Conservation (phyloP, 257 asterid species). For the Scutellaria galericulata region DNA sequence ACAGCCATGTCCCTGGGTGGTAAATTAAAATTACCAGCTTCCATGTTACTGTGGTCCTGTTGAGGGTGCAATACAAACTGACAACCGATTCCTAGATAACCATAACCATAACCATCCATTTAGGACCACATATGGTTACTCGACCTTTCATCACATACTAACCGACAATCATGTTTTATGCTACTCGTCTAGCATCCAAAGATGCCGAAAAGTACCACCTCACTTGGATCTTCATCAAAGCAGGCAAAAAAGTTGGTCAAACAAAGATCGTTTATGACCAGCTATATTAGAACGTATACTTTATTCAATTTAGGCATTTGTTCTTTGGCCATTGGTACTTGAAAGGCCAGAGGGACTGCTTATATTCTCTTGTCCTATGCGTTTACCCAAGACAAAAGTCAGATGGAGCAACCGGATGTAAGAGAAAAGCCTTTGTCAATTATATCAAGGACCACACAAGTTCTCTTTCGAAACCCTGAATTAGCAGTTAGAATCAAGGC, state of each 20-base stretch:
- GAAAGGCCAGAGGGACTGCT: slow-evolving; percentile 22
- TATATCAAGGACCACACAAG: slow-evolving; percentile 32
- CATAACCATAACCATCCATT: slow-evolving; percentile 28
- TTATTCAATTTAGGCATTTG: slow-evolving; percentile 32
- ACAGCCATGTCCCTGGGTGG: slow-evolving; percentile 10
- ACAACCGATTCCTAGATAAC: slow-evolving; percentile 36
- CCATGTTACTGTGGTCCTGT: slow-evolving; percentile 37
- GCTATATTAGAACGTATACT: slow-evolving; percentile 22
- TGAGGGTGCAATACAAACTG: slow-evolving; percentile 32
- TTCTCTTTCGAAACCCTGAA: slow-evolving; percentile 1
- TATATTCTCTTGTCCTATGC: slow-evolving; percentile 25
- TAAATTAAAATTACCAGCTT: slow-evolving; percentile 15
- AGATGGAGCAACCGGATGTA: slow-evolving; percentile 32
- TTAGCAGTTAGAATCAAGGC: slow-evolving; percentile 32
- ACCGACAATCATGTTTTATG: background rate
- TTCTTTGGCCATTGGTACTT: slow-evolving; percentile 34
- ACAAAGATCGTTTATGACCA: slow-evolving; percentile 30
- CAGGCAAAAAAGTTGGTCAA: slow-evolving; percentile 29
- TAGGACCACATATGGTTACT: slow-evolving; percentile 40
- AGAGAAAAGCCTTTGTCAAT: slow-evolving; percentile 25
- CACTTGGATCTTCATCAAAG: slow-evolving; percentile 20
- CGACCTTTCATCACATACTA: slow-evolving; percentile 10
- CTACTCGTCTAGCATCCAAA: slow-evolving; percentile 38
- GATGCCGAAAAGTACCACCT: slow-evolving; percentile 33
- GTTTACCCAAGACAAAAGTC: slow-evolving; percentile 25